Base-by-base conservation (phyloP, 2,329 filamentous ascomycete species). In the Tolypocladium album region DNA sequence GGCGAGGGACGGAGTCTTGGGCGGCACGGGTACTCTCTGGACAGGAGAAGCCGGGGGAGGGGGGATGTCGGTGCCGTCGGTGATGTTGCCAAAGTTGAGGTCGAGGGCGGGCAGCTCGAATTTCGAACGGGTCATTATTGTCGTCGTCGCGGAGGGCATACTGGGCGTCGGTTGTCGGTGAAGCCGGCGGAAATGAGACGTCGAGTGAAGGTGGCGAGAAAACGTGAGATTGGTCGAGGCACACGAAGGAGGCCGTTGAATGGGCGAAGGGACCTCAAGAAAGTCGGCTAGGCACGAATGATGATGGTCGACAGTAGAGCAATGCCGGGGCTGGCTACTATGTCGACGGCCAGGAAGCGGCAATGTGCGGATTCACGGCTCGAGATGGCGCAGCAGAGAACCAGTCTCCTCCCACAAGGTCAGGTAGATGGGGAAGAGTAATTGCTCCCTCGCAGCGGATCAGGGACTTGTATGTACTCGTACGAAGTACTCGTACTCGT, bases 21-120 rank as follows among this genome's bases (percentile, higher is more conserved):
- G 76, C 62, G 76, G 78, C 59, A 76, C 75, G 53, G 75, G 75
- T 47, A 76, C 74, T 68, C 82, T 78, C 65, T 76, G 72, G 58
- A 79, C 71, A 55, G 82, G 82, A 56, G 82, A 85, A 22, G 82
- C 81, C 55, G 75, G 75, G 31, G 83, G 83, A 38, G 83, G 80
- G 52, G 83, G 83, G 64, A 86, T 86, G 67, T 82, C 68, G 69
- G 83, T 86, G 59, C 83, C 83, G 47, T 85, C 82, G 52, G 83
- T 85, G 68, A 86, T 74, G 55, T 79, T 82, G 61, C 78, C 77
- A 66, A 85, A 84, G 64, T 83, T 79, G 73, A 86, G 78, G 63
- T 85, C 75, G 62, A 86, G 76, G 55, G 77, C 78, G 11, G 83
- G 83, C 61, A 86, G 78, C 72, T 85, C 80, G 64, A 86, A 85